These are phyloP conservation scores for Colletotrichum scovillei DNA, from an alignment of 2,329 filamentous ascomycete species.

Conservation along the genomic window DNA sequence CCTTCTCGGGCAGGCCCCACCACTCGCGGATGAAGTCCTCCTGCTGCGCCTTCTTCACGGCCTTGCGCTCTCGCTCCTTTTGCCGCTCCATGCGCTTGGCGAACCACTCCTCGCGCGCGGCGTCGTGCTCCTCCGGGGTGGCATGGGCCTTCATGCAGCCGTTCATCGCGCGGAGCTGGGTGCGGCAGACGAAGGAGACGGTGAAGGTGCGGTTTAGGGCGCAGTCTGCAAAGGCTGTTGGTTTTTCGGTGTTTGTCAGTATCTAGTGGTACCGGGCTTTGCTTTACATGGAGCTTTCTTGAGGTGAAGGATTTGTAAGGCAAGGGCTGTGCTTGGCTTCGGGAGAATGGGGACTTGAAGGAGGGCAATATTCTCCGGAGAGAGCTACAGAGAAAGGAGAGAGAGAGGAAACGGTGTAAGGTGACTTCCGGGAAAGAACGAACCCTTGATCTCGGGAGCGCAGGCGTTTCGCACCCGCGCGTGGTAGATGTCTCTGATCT, in stretches of 20 bases:
- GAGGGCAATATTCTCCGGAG: not conserved
- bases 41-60: constrained; percentile 69
- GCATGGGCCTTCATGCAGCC: constrained; percentile 90
- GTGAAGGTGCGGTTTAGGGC: constrained; percentile 87
- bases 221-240: constrained; percentile 88
- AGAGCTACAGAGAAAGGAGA: not conserved
- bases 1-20: constrained; percentile 72
- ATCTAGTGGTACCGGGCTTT: too few relatives aligned
- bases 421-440: constrained; percentile 19
- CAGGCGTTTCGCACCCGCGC: constrained; percentile 82
- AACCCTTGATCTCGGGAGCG: constrained; percentile 82
- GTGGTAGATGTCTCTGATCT: constrained; percentile 85
- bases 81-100: constrained; percentile 77
- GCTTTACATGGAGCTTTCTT: too few relatives aligned
- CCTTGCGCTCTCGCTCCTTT: constrained; percentile 73
- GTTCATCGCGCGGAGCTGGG: constrained; percentile 88
- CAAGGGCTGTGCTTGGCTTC: not conserved
- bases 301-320: not conserved
- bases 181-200: constrained; percentile 86
- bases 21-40: constrained; percentile 74
- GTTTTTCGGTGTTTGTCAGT: not conserved
- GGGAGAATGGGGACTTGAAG: not conserved
- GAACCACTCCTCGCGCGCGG: constrained; percentile 95
- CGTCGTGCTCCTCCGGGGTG: constrained; percentile 86
- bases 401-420: too few relatives aligned